Evolutionary conservation across 78 protist genomes (phyloP), one percentile per base, ranked within the genome.

Genomic region (Polysphondylium violaceum): DNA sequence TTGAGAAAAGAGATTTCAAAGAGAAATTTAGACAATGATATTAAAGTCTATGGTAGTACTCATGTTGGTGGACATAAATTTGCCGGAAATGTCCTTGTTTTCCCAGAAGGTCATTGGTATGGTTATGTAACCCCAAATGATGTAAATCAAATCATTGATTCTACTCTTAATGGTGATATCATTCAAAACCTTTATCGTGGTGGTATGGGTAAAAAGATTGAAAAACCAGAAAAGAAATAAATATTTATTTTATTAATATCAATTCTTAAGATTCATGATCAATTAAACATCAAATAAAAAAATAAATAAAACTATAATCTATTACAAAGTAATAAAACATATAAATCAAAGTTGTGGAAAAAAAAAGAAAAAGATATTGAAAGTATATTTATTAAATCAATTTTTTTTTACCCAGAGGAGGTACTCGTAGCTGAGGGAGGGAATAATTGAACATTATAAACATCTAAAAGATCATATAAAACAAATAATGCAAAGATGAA

Each of bases 51-150:
- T 68, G 61, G 83, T 17, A 60, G 76, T 27, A 72, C 86, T 33
- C 89, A 81, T 38, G 88, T 81, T 27, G 94, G 94, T 76, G 94
- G 94, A 25, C 94, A 91, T 33, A 83, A 71, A 41, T 91, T 41
- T 35, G 94, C 94, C 14, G 94, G 92, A 14, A 91, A 91, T 50
- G 90, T 76, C 21, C 47, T 91, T 33, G 77, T 91, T 3, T 91
- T 81, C 63, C 94, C 94, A 74, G 56, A 77, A 1, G 86, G 85
- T 23, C 63, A 91, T n/a, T 91, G 94, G 94, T 91, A 76, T 59
- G 94, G 94, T 58, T 91, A 91, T 64, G 89, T 71, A 6, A 60
- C 86, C 0, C 94, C 94, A 25, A 27, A 36, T 9, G 86, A 88
- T 61, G 86, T 88, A 12, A 17, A 17, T 23, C 71, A 36, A 14